These are phyloP conservation scores for Jackrogersella multiformis DNA, from an alignment of 495 filamentous ascomycete genomes.

Conservation along the genomic window DNA sequence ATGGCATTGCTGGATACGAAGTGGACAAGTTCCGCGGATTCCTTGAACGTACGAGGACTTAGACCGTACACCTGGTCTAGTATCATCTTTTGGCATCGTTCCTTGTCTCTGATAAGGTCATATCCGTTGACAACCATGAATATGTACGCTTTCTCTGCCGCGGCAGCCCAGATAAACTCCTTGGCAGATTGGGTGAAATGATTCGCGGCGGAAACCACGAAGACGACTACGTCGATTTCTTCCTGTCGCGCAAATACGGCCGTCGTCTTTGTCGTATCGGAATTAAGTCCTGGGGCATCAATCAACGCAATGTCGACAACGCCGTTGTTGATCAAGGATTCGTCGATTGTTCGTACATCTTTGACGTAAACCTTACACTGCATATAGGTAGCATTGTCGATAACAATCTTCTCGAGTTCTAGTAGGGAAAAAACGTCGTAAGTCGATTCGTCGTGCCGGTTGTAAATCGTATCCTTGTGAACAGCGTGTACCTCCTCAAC, in stretches of 20 bases:
- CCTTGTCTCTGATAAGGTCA: conserved; percentile 91
- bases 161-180: conserved; percentile 95
- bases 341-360: conserved; percentile 88
- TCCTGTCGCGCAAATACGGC: conserved; percentile 96
- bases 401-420: conserved; percentile 87
- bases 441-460: conserved; percentile 90
- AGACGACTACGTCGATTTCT: conserved; percentile 98
- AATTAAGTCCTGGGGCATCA: conserved; percentile 94
- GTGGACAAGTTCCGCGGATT: conserved; percentile 90
- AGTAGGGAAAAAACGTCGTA: conserved; percentile 83
- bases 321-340: conserved; percentile 95
- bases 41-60: conserved; percentile 91
- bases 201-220: conserved; percentile 96
- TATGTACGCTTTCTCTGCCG: conserved; percentile 96
- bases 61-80: conserved; percentile 84
- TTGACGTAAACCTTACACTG: conserved; percentile 98
- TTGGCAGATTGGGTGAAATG: conserved; percentile 96
- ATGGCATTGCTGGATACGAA: conserved; percentile 98
- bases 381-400: conserved; percentile 83
- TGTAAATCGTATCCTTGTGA: conserved; percentile 78
- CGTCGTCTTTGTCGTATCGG: conserved; percentile 94
- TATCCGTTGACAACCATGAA: conserved; percentile 99
- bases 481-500: conserved; percentile 96
- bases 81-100: conserved; percentile 83
- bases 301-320: conserved; percentile 98